Percentiles rank a stretch among this genome's conserved stretches.
phyloP scores from a whole-genome alignment of 768 basidiomycete genomes.

The Sistotremastrum suecicum region DNA sequence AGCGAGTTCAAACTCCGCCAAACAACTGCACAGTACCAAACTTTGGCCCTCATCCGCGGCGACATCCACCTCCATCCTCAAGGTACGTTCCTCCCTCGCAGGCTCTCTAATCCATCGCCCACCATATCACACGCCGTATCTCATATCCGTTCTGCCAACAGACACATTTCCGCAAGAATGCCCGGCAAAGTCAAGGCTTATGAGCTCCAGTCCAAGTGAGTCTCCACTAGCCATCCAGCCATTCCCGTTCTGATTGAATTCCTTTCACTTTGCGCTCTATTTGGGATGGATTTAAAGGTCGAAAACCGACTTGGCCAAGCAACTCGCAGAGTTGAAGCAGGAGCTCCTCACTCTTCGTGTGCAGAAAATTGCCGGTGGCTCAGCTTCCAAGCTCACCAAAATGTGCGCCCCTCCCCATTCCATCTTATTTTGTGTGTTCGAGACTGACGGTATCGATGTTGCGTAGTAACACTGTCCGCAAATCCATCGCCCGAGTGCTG shows the following conservation, averaged over 20 bases:
- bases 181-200: slow-evolving; percentile 91
- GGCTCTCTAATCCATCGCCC: too few species aligned
- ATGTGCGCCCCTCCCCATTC: slow-evolving; percentile 49
- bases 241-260: slow-evolving; percentile 3
- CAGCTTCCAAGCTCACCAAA: slow-evolving; percentile 90
- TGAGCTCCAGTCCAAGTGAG: slow-evolving; percentile 91
- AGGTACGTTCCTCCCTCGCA: too few species aligned
- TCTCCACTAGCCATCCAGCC: slow-evolving; percentile 3
- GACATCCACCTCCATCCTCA: too few species aligned
- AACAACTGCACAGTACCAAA: too few species aligned
- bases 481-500: slow-evolving; percentile 94
- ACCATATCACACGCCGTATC: too few species aligned
- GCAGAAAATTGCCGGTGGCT: slow-evolving; percentile 95
- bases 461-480: slow-evolving; percentile 85
- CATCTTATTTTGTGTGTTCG: neutral
- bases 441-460: neutral
- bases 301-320: slow-evolving; percentile 93
- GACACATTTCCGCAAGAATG: slow-evolving; percentile 31
- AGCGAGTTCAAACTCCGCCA: too few species aligned
- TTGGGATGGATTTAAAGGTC: slow-evolving; percentile 36
- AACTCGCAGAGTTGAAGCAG: slow-evolving; percentile 85
- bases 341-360: slow-evolving; percentile 92
- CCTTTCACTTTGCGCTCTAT: neutral
- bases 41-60: too few species aligned
- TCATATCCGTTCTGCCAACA: too few species aligned